Conservation (phyloP, 2,329 filamentous ascomycete genomes). For the Colletotrichum coccodes region DNA sequence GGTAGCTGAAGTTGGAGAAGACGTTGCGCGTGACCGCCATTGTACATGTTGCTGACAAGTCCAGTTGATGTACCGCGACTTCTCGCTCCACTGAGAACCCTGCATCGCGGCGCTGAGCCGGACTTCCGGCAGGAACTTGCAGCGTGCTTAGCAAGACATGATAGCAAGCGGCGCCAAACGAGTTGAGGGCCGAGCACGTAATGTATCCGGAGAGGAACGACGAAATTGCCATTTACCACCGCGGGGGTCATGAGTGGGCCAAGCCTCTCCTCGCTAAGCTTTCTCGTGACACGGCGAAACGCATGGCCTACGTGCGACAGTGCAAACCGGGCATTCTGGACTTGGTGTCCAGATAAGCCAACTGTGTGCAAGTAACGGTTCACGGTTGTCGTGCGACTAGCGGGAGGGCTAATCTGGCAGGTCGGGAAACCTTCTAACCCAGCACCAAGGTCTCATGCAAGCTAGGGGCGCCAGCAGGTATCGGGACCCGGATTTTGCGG, state of each 20-base stretch:
- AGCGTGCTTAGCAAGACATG: neutral
- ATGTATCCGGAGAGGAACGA: neutral
- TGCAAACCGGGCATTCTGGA: neutral
- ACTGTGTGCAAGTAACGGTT: constrained; percentile 26
- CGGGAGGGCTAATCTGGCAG: constrained; percentile 31
- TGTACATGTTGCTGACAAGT: constrained; percentile 10
- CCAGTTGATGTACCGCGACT: neutral
- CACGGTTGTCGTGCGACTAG: constrained; percentile 29
- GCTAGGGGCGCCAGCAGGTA: neutral
- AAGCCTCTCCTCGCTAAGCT: constrained; percentile 14
- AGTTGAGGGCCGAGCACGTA: neutral
- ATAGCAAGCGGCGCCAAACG: neutral
- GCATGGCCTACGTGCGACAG: constrained; percentile 16
- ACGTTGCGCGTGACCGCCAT: constrained; percentile 6
- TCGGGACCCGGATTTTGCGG: constrained; percentile 28
- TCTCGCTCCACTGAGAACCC: neutral
- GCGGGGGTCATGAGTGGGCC: neutral
- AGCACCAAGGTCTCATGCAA: constrained; percentile 1
- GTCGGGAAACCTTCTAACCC: constrained; percentile 12
- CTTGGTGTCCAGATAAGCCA: constrained; percentile 13
- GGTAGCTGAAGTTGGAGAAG: constrained; percentile 6
- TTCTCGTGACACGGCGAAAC: constrained; percentile 27
- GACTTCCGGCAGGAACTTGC: constrained; percentile 6
- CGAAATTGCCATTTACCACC: neutral
- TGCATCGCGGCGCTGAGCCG: constrained; percentile 18